Conservation (phyloP, 2,329 filamentous ascomycete genomes). For the Botryotinia globosa region DNA sequence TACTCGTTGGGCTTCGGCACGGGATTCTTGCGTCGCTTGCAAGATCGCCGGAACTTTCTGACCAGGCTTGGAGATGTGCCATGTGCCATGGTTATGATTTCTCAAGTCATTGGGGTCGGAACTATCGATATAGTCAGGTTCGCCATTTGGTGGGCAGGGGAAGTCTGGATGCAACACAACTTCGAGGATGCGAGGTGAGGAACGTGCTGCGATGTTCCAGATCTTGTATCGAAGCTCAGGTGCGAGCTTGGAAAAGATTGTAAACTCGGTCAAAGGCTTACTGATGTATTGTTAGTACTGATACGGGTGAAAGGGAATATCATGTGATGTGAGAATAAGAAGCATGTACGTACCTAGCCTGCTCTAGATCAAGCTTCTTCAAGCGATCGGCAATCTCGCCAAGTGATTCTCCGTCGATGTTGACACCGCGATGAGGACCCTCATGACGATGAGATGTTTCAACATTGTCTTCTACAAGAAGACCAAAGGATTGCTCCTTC, state of each 20-base stretch:
- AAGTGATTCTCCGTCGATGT: neutral
- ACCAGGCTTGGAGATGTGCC: neutral
- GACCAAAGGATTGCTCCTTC: neutral
- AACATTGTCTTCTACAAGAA: neutral
- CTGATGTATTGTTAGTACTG: neutral
- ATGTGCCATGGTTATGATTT: neutral
- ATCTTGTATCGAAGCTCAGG: neutral
- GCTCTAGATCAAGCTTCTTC: neutral
- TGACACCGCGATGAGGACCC: neutral
- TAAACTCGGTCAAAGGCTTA: neutral
- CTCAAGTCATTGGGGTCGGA: neutral
- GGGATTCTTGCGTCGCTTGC: neutral
- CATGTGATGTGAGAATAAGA: neutral
- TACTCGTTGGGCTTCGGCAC: neutral
- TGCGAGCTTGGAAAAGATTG: accelerated
- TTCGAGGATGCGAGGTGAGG: neutral
- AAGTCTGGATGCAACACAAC: neutral
- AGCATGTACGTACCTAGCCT: neutral
- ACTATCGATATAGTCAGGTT: accelerated
- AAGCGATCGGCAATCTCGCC: neutral
- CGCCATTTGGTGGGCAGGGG: too few relatives aligned
- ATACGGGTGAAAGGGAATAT: accelerated
- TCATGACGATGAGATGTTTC: neutral
- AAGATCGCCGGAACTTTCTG: neutral
- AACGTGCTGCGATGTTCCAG: neutral